phyloP scores from a whole-genome alignment of 768 basidiomycete species.

The Lactarius sp. region DNA sequence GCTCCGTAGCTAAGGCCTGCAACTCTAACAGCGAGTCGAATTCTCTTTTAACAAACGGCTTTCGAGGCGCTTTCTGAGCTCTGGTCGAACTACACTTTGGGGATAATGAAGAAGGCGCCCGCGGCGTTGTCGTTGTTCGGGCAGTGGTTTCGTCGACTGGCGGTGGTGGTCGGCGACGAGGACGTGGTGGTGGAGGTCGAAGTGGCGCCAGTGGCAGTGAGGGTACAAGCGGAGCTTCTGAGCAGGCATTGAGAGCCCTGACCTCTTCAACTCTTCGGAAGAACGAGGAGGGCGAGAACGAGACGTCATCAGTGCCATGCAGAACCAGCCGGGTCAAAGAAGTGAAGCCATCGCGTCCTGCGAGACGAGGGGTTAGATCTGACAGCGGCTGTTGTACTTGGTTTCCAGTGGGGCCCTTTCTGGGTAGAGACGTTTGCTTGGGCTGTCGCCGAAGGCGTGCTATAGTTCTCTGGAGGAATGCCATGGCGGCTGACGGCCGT shows the following conservation, averaged over 20 bases:
- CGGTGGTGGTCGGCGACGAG: slow-evolving; percentile 9
- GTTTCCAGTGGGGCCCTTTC: background rate
- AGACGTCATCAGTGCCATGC: slow-evolving; percentile 6
- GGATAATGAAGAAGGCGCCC: background rate
- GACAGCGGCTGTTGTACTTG: background rate
- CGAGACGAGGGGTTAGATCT: background rate
- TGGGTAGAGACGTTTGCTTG: background rate
- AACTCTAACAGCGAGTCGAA: slow-evolving; percentile 10
- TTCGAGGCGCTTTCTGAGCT: background rate
- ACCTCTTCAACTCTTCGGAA: slow-evolving; percentile 20
- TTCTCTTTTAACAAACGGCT: background rate
- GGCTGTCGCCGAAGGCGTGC: slow-evolving; percentile 11
- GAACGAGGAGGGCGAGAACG: slow-evolving; percentile 22
- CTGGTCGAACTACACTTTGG: background rate
- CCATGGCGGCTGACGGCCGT: slow-evolving; percentile 6
- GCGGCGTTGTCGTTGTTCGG: background rate
- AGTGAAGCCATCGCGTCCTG: background rate
- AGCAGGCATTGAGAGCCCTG: background rate
- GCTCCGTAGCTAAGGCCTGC: background rate
- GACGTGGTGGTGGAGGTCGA: slow-evolving; percentile 1
- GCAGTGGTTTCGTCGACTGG: background rate
- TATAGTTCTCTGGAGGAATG: slow-evolving; percentile 16
- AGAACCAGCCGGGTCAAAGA: slow-evolving; percentile 18
- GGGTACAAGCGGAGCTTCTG: background rate
- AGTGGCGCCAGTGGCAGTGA: background rate